Base-by-base conservation (phyloP, 2,329 filamentous ascomycete genomes). In the Microcyclosporella mali region DNA sequence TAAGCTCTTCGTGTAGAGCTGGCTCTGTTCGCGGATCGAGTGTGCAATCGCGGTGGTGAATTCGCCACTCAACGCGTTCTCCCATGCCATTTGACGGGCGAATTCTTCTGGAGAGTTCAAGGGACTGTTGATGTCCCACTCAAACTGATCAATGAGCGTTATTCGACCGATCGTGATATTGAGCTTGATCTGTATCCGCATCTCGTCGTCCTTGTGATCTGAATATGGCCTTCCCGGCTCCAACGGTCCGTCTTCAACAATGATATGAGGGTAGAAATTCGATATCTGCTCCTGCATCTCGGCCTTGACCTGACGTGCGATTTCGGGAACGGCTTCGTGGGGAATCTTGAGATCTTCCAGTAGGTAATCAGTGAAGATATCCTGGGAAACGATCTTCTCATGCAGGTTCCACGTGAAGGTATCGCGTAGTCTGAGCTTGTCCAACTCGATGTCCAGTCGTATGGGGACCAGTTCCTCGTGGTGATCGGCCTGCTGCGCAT, bases 401-500 rank as follows among this genome's bases (percentile, higher is more conserved):
- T 95, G 87, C 28, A 97, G 74, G 65, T 98, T 98, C 89, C 90
- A 98, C 2, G 92, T 97, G 56, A 98, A 95, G 1, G 92, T 97
- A 66, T 98, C 92, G 63, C 92, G 85, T 47, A 98, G 74, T 67
- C 92, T 92, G 56, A 97, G 79, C 70, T 94, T 95, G 54, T 97
- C 90, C 77, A 86, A 85, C 59, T 98, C 92, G 37, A 97, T 86
- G 57, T 98, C 92, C 41, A 98, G 70, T 36, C 92, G 80, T 52
- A 98, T 78, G 2, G 92, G 92, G 1, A 97, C 86, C 41, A 98
- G 71, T 61, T 95, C 88, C 64, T 98, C 92, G 40, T 87, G 75
- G 61, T 90, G 85, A 56, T 97, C 90, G 17, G 87, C 88, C 69
- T 97, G 92, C 54, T 82, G 79, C 50, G 80, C 77, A 70, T 89